Evolutionary conservation across 2,329 filamentous ascomycete genomes (phyloP), one percentile per base, ranked within the genome.

Genomic region (Neopestalotiopsis sp.): DNA sequence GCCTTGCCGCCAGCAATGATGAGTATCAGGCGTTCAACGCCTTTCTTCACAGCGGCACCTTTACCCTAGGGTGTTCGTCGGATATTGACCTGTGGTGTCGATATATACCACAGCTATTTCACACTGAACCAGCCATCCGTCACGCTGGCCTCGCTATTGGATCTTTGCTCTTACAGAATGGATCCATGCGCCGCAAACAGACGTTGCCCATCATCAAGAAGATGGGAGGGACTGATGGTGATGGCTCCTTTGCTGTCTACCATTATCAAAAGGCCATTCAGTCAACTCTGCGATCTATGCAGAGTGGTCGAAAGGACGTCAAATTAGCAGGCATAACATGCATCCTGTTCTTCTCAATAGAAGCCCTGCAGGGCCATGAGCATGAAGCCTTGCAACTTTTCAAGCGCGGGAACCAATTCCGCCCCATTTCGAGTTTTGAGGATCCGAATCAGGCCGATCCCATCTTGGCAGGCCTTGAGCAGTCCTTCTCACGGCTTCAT

Each of bases 51-150:
- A 77, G 76, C 3, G 79, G 81, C 3, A 80, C 79, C 0, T 80
- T 81, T 5, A 72, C 74, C 1, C 71, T 83, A 1, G 77, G 80
- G 0, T 81, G 81, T 2, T 77, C 77, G 0, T 72, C 79, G 13
- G 79, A 81, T 56, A 72, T 75, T 14, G 80, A 79, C 2, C 83
- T 84, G 67, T 84, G 82, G 82, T 81, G 80, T 3, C 75, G 78
- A 68, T 73, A 81, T 1, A 78, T 82, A 13, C 72, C 79, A 7
- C 81, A 83, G 60, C 76, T 81, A 69, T 75, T 75, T 28, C 73
- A 77, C 20, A 76, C 77, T 52, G 81, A 83, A 68, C 78, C 79
- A 0, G 80, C 80, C 0, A 79, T 78, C 3, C 75, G 78, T 40
- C 81, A 83, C 57, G 78, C 80, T 14, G 74, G 82, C 9, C 67